These are phyloP conservation scores for Irpex sp. DNA, from an alignment of 1,284 basidiomycete species.

Conservation along the genomic window DNA sequence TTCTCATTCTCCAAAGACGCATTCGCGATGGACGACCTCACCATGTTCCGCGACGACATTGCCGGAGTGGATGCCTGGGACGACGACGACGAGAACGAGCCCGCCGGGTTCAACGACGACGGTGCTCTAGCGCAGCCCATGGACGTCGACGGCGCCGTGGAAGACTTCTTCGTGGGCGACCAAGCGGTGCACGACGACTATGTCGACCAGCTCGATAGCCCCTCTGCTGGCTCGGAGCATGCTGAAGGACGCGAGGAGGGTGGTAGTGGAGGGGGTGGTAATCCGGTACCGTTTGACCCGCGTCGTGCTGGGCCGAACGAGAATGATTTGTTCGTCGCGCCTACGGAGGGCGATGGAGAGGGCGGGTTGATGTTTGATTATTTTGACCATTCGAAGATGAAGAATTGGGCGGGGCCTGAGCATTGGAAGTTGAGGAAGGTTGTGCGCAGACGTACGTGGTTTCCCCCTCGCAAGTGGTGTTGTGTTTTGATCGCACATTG, in stretches of 20 bases:
- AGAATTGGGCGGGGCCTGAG: constrained; percentile 98
- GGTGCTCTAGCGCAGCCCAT: constrained; percentile 29
- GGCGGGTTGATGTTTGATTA: constrained; percentile 76
- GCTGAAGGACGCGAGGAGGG: constrained; percentile 25
- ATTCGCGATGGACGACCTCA: constrained; percentile 59
- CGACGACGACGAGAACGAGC: constrained; percentile 38
- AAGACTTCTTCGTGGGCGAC: constrained; percentile 78
- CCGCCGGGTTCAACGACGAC: constrained; percentile 31
- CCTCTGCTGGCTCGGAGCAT: constrained; percentile 41
- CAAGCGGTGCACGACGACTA: constrained; percentile 61
- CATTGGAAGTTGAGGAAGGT: constrained; percentile 93
- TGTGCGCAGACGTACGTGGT: constrained; percentile 48
- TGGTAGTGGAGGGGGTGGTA: constrained; percentile 26
- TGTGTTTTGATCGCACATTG: background rate
- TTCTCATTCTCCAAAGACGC: constrained; percentile 76
- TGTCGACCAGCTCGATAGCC: constrained; percentile 34
- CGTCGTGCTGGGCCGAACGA: constrained; percentile 59
- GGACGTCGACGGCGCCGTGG: constrained; percentile 49
- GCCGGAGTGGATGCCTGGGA: constrained; percentile 37
- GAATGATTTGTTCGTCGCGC: constrained; percentile 80
- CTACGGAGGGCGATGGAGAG: constrained; percentile 59
- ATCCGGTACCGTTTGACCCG: constrained; percentile 79
- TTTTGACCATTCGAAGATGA: constrained; percentile 87
- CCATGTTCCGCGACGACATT: constrained; percentile 51
- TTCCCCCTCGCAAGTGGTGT: background rate